These are phyloP conservation scores for Aureobasidium sp. DNA, from an alignment of 2,329 filamentous ascomycete genomes.

Conservation along the genomic window DNA sequence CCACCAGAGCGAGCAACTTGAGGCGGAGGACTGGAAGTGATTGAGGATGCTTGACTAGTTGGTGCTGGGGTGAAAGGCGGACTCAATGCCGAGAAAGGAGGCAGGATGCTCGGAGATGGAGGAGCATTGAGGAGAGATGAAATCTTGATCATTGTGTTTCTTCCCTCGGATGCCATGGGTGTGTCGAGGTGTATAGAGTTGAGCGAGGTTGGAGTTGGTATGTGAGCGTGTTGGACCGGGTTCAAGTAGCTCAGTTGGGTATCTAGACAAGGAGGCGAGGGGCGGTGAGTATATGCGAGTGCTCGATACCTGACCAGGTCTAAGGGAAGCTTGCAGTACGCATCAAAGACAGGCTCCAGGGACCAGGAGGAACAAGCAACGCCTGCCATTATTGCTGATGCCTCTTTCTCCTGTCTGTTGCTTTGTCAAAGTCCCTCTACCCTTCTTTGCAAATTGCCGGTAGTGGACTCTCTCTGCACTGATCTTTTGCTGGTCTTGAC, in stretches of 20 bases:
- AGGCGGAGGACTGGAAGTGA: slow-evolving; percentile 28
- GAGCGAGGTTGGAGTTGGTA: background rate
- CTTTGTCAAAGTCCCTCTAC: background rate
- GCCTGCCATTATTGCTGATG: background rate
- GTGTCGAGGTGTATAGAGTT: slow-evolving; percentile 6
- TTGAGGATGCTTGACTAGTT: slow-evolving; percentile 27
- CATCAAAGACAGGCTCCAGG: slow-evolving; percentile 19
- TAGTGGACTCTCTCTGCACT: slow-evolving; percentile 3
- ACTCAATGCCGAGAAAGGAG: slow-evolving; percentile 23
- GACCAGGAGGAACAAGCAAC: slow-evolving; percentile 7
- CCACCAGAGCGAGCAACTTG: slow-evolving; percentile 27
- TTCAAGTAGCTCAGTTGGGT: slow-evolving; percentile 18
- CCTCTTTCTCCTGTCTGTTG: slow-evolving; percentile 1
- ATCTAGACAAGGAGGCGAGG: slow-evolving; percentile 17
- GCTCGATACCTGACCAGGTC: slow-evolving; percentile 19
- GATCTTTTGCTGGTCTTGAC: slow-evolving; percentile 19
- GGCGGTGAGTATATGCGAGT: slow-evolving; percentile 20
- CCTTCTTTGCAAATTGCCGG: background rate
- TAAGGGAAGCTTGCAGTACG: slow-evolving; percentile 18
- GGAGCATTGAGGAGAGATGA: slow-evolving; percentile 21
- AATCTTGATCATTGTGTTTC: slow-evolving; percentile 16
- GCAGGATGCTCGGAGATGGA: slow-evolving; percentile 13
- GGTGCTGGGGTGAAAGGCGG: slow-evolving; percentile 32
- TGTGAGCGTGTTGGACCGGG: background rate
- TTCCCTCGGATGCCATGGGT: background rate